Evolutionary conservation across 2,329 filamentous ascomycete genomes (phyloP).

Genomic region (Cercospora sp.): DNA sequence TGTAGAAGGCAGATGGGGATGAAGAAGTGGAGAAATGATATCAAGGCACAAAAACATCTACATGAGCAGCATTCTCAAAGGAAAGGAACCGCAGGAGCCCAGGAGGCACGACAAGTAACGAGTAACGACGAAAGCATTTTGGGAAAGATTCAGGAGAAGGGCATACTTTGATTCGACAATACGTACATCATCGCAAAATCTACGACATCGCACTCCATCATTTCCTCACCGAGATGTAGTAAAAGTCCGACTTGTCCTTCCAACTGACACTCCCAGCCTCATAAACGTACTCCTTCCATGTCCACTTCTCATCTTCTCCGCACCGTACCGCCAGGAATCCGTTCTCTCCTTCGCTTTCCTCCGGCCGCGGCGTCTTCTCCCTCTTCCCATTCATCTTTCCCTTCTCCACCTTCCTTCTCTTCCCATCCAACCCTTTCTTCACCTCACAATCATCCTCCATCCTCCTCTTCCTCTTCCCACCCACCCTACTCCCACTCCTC

Average conservation of each 20-base stretch:
- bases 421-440: not conserved
- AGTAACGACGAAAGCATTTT: not conserved
- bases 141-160: not conserved
- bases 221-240: slow-evolving; percentile 76
- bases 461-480: slow-evolving; percentile 39
- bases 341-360: not conserved
- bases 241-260: slow-evolving; percentile 78
- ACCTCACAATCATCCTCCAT: slow-evolving; percentile 50
- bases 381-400: not conserved
- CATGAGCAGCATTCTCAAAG: no score
- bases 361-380: not conserved
- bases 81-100: no score
- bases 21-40: no score
- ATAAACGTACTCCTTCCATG: slow-evolving; percentile 71
- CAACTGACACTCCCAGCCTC: slow-evolving; percentile 74
- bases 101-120: not conserved
- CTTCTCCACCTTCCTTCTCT: slow-evolving; percentile 47
- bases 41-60: no score
- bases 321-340: no score
- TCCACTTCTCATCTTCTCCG: slow-evolving; percentile 56
- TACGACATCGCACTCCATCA: not conserved
- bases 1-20: no score
- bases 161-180: not conserved
- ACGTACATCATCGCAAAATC: not conserved
- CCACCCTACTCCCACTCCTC: slow-evolving; percentile 57